Evolutionary conservation across 345 rosid genomes (phyloP).

Genomic region (Citrus mangshanensis): DNA sequence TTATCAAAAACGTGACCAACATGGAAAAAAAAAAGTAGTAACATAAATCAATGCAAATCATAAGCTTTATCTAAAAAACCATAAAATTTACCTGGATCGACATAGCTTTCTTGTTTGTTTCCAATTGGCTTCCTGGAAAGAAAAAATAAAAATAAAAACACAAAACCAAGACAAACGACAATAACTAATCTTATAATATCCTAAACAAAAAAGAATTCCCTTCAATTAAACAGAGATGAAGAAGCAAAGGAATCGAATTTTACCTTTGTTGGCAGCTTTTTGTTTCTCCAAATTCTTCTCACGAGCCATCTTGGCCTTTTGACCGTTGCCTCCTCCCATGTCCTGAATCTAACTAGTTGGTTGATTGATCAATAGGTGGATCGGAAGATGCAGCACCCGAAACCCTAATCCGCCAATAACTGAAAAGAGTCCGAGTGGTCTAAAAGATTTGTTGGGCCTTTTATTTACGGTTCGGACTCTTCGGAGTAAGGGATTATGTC

Average conservation of each 20-base stretch:
- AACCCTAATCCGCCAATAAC: neutral
- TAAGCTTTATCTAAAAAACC: neutral
- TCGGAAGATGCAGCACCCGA: neutral
- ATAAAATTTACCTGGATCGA: constrained; percentile 41
- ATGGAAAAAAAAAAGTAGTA: neutral
- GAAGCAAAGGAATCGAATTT: neutral
- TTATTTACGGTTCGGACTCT: neutral
- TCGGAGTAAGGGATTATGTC: neutral
- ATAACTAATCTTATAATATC: neutral
- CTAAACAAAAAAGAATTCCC: neutral
- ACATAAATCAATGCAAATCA: neutral
- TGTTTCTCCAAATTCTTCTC: constrained; percentile 48
- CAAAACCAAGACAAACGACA: neutral
- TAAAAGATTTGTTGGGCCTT: neutral
- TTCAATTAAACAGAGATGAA: neutral
- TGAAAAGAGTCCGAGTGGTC: neutral
- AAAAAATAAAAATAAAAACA: neutral
- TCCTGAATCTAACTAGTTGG: neutral
- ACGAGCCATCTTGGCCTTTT: constrained; percentile 54
- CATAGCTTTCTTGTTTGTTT: constrained; percentile 63
- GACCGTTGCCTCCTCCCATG: constrained; percentile 58
- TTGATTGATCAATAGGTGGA: neutral
- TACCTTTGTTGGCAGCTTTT: constrained; percentile 35
- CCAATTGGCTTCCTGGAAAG: constrained; percentile 54
- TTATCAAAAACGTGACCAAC: neutral